Evolutionary conservation across 495 filamentous ascomycete genomes (phyloP), one percentile per base, ranked within the genome.

Genomic region (Evansstolkia leycettana): DNA sequence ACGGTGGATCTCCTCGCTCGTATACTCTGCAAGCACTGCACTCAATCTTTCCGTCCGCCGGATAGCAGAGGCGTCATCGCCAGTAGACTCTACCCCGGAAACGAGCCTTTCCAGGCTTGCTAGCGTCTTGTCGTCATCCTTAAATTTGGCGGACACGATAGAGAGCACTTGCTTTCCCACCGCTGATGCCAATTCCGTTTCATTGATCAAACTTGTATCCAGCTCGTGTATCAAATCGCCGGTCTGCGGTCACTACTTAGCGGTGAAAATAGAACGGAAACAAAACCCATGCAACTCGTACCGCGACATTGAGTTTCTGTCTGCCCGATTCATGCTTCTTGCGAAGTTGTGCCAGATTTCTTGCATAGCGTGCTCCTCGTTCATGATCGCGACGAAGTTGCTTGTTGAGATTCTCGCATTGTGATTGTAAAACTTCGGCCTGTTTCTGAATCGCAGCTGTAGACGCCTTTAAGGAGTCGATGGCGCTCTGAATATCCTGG

Each of bases 111-210:
- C 58, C 14, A 62, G 26, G 6, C 34, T 31, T 5, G 39, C 43
- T 8, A 68, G 48, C 3, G 42, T 25, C 35, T 45, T 54, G 38
- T 68, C 64, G 18, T 68, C 60, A 8, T 57, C 52, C 43, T 58
- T 64, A 10, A 68, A 33, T 34, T 48, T 53, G 5, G 50, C 37
- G 17, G 58, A 51, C 36, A 65, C 31, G 2, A 41, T 41, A 2
- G 59, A 47, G 9, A 65, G 51, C 25, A 64, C 53, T 16, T 48
- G 50, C 36, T 57, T 62, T 17, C 52, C 57, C 28, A 62, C 57
- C 24, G 38, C 37, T 0, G 50, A 44, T 14, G 45, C 42, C 31
- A 50, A 51, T 14, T 68, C 60, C 16, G 46, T 48, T 27, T 54
- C 54, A 32, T 37, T 43, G 29, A 34, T 55, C 33, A 64, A 45